Evolutionary conservation across 768 basidiomycete species (phyloP).

Genomic region (Neoboletus subvelutipes): DNA sequence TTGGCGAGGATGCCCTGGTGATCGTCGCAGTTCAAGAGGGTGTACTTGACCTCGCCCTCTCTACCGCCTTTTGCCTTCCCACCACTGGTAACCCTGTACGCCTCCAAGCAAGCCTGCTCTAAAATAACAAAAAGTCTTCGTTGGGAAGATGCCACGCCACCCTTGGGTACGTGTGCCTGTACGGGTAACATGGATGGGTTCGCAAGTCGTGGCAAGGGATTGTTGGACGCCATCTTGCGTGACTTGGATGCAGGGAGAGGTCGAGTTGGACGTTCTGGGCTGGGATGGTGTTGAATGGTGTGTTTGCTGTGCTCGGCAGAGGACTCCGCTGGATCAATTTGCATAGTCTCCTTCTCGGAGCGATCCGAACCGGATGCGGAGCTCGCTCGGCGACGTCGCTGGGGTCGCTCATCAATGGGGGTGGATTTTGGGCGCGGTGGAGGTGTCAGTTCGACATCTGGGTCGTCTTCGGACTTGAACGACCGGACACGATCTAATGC

Average conservation of each 20-base stretch:
- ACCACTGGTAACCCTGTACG: conserved; percentile 78
- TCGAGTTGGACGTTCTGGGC: conserved; percentile 56
- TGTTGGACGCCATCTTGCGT: conserved; percentile 51
- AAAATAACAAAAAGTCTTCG: conserved; percentile 86
- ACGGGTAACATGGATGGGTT: conserved; percentile 84
- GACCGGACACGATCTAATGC: conserved; percentile 22
- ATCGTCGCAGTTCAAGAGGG: conserved; percentile 96
- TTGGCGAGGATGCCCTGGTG: conserved; percentile 99
- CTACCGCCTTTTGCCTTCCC: conserved; percentile 50
- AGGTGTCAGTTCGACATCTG: conserved; percentile 38
- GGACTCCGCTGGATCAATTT: conserved; percentile 17
- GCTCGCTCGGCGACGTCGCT: conserved; percentile 46
- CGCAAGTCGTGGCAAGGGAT: conserved; percentile 47
- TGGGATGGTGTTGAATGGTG: conserved; percentile 13
- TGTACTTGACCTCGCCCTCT: conserved; percentile 88
- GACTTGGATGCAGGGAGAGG: conserved; percentile 58
- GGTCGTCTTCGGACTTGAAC: conserved; percentile 19
- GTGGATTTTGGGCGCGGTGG: conserved; percentile 76
- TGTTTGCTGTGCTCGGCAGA: not conserved
- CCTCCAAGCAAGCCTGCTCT: conserved; percentile 94
- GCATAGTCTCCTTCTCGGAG: conserved; percentile 37
- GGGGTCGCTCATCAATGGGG: conserved; percentile 58
- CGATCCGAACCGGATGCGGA: conserved; percentile 36
- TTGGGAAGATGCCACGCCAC: conserved; percentile 49
- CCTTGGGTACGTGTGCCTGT: conserved; percentile 71